Conservation (phyloP, 176 grass and related monocot species). For the Bonia amplexicaulis region DNA sequence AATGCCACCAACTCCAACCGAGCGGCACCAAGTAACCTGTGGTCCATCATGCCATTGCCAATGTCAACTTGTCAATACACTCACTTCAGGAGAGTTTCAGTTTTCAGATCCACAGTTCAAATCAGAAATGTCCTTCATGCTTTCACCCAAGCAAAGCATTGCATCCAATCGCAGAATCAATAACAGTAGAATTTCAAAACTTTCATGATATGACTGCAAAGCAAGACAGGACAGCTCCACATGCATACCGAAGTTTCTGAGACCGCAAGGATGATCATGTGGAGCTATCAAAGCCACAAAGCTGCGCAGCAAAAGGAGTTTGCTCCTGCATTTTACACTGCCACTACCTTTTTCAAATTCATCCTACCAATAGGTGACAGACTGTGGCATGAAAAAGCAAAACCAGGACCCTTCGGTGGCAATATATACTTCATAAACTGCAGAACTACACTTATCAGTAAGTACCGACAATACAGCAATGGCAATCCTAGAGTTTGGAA, state of each 20-base stretch:
- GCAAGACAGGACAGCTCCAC: background rate
- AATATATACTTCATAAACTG: background rate
- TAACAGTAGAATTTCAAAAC: background rate
- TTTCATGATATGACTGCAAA: background rate
- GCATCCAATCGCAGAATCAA: background rate
- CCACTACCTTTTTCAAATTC: background rate
- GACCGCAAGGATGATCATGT: background rate
- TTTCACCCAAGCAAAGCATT: background rate
- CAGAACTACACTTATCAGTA: background rate
- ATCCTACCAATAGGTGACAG: background rate
- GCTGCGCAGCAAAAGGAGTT: background rate
- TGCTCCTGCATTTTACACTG: background rate
- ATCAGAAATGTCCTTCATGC: background rate
- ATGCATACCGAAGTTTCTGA: background rate
- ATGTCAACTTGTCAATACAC: background rate
- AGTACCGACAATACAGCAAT: background rate
- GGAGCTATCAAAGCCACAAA: background rate
- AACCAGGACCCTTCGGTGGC: background rate
- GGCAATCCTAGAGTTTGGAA: background rate
- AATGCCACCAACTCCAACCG: too few relatives aligned
- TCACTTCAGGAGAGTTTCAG: background rate
- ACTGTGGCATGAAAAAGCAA: background rate
- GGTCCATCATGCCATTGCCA: background rate
- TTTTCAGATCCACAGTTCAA: background rate
- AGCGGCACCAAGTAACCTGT: background rate